These are phyloP conservation scores for Oehlia diaphana DNA, from an alignment of 192 early-diverging fungal genomes.

Conservation along the genomic window DNA sequence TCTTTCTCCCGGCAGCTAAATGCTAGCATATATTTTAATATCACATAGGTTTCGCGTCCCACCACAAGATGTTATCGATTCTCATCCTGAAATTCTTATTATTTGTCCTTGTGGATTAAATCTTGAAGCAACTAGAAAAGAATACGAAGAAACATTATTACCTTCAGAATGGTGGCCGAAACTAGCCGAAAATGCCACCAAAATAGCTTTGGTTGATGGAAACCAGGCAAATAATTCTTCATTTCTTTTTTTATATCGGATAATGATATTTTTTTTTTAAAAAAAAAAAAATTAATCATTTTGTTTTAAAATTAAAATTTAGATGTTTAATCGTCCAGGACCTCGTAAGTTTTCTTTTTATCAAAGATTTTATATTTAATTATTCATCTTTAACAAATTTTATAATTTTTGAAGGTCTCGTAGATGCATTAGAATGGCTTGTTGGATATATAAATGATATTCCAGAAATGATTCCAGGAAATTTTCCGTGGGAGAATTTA, in stretches of 20 bases:
- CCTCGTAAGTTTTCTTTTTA: conserved; percentile 35
- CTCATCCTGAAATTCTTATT: conserved; percentile 43
- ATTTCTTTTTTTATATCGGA: no score
- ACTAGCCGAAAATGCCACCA: conserved; percentile 34
- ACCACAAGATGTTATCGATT: conserved; percentile 29
- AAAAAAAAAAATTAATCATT: background rate
- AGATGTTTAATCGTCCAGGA: conserved; percentile 57
- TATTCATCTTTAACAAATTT: background rate
- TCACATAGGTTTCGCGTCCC: conserved; percentile 38
- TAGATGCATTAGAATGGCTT: conserved; percentile 46
- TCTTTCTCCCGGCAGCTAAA: no score
- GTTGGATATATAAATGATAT: conserved; percentile 44
- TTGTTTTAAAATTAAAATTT: background rate
- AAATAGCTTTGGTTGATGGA: conserved; percentile 49
- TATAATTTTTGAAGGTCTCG: conserved; percentile 33
- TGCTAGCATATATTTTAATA: background rate
- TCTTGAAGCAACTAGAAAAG: conserved; percentile 42
- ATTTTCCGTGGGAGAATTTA: conserved; percentile 47
- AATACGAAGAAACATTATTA: conserved; percentile 35
- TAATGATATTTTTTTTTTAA: no score
- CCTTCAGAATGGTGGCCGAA: conserved; percentile 41
- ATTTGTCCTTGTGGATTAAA: conserved; percentile 55
- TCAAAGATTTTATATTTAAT: background rate
- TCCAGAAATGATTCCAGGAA: conserved; percentile 44
- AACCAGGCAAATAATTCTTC: conserved; percentile 35